Evolutionary conservation across 2,329 filamentous ascomycete species (phyloP).

Genomic region (Fusarium nygamai): DNA sequence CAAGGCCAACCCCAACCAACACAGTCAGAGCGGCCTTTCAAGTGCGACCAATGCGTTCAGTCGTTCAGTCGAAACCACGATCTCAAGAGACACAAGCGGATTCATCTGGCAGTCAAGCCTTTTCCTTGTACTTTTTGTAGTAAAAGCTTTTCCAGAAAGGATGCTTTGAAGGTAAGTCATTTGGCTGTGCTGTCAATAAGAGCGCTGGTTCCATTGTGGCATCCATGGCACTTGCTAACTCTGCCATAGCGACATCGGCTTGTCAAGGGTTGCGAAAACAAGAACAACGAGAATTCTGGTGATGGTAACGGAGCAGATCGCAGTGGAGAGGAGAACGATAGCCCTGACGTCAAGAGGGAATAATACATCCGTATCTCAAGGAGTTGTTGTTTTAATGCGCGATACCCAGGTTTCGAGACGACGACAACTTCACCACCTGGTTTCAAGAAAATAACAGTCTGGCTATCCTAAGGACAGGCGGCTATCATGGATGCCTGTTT

Average conservation of each 20-base stretch:
- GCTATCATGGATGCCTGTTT: neutral
- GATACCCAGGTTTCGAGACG: slow-evolving; percentile 25
- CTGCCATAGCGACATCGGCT: slow-evolving; percentile 65
- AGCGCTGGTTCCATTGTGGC: neutral
- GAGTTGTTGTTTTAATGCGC: slow-evolving; percentile 8
- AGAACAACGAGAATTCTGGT: slow-evolving; percentile 42
- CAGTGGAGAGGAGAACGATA: slow-evolving; percentile 41
- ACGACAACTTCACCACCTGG: slow-evolving; percentile 9
- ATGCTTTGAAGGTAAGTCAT: slow-evolving; percentile 86
- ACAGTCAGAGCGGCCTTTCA: slow-evolving; percentile 85
- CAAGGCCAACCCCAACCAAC: slow-evolving; percentile 57
- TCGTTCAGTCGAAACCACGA: slow-evolving; percentile 98
- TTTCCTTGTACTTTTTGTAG: slow-evolving; percentile 92
- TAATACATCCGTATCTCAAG: slow-evolving; percentile 14
- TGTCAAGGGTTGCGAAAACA: slow-evolving; percentile 69
- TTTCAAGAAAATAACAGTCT: neutral
- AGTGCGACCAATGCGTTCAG: slow-evolving; percentile 91
- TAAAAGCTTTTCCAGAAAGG: slow-evolving; percentile 96
- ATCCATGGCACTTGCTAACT: slow-evolving; percentile 26
- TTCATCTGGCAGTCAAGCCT: slow-evolving; percentile 94
- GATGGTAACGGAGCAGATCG: slow-evolving; percentile 37
- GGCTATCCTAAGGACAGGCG: neutral
- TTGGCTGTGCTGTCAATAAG: neutral
- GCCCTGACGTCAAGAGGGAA: slow-evolving; percentile 38
- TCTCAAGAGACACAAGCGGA: slow-evolving; percentile 93